Percentiles rank a stretch among this genome's conserved stretches.
Conservation (phyloP, 2,329 filamentous ascomycete species). For the Lasiodiplodia citricola region DNA sequence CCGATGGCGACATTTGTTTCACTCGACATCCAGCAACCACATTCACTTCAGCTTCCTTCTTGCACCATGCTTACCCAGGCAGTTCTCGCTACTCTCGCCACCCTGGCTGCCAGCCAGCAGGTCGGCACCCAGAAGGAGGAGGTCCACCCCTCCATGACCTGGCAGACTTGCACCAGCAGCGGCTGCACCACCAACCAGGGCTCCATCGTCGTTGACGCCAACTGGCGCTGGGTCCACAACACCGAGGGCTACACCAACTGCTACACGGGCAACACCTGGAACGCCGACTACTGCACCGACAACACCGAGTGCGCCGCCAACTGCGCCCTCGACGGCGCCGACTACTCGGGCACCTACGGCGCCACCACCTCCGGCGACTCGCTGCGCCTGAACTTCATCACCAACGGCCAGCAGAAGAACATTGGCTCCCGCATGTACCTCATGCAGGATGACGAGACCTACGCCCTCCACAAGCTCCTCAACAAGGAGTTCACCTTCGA, state of each 20-base stretch:
- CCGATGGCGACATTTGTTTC: slow-evolving; percentile 9
- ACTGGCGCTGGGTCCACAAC: slow-evolving; percentile 64
- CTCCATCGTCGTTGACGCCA: slow-evolving; percentile 61
- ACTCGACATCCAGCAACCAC: slow-evolving; percentile 3
- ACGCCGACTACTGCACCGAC: slow-evolving; percentile 50
- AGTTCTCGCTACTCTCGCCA: slow-evolving; percentile 44
- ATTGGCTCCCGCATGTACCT: slow-evolving; percentile 37
- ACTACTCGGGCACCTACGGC: slow-evolving; percentile 58
- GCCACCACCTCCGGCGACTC: slow-evolving; percentile 35
- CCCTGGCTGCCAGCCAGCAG: slow-evolving; percentile 55
- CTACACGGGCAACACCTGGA: slow-evolving; percentile 52
- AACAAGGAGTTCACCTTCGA: slow-evolving; percentile 38
- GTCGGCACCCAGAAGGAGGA: slow-evolving; percentile 56
- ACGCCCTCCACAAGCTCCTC: slow-evolving; percentile 35
- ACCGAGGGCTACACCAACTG: slow-evolving; percentile 51
- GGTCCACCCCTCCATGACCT: slow-evolving; percentile 59
- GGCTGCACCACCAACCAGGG: slow-evolving; percentile 59
- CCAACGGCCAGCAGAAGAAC: slow-evolving; percentile 33
- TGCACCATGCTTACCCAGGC: slow-evolving; percentile 44
- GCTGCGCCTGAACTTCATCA: slow-evolving; percentile 34
- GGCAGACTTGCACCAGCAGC: slow-evolving; percentile 60
- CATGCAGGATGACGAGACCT: slow-evolving; percentile 34
- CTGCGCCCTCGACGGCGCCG: slow-evolving; percentile 61
- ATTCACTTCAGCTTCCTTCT: slow-evolving; percentile 9
- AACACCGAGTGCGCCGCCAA: slow-evolving; percentile 53